Evolutionary conservation across 179 eudicot species (phyloP), one percentile per base, ranked within the genome.

Genomic region (Vitellaria paradoxa): DNA sequence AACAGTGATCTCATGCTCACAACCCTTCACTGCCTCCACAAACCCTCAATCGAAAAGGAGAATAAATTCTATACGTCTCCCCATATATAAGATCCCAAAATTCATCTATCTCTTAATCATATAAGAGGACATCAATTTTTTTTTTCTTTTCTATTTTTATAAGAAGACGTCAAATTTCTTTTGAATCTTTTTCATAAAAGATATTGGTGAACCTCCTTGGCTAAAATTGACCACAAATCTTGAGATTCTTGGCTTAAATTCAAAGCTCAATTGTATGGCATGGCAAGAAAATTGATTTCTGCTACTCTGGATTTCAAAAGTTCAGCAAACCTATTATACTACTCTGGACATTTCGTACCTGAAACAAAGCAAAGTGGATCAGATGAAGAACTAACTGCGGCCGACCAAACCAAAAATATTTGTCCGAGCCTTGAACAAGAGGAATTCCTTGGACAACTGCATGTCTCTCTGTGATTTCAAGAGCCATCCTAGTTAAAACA

Each of bases 361-460:
- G 82, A 75, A 24, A 62, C 56, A 75, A 72, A 45, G 83, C 71
- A 64, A 65, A 81, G 52, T 69, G 79, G 61, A 82, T 82, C 15
- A 79, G 80, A 60, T 68, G n/a, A 37, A 61, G 77, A 45, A 71
- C 30, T 72, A 70, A 64, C 18, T 57, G 59, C 30, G 78, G 93
- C 76, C 68, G 70, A 46, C 85, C 83, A 75, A 87, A 84, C 93
- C 93, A 90, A 67, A 90, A 90, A 50, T 90, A 88, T 77, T 81
- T 75, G 76, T 90, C 88, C 7, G 92, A 86, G 47, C 89, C 93
- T 81, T 85, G 86, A 52, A 90, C 93, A 53, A 90, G 89, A 76
- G 93, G 93, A 59, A 90, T 90, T 42, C 93, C 93, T 87, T 88
- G 92, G 63, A 90, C 83, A 46, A 90, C 92, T 23, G 88, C 72